Percentiles rank a stretch among this genome's conserved stretches.
phyloP scores from a whole-genome alignment of 805 yeast genomes.

The Cyberlindnera maritima region DNA sequence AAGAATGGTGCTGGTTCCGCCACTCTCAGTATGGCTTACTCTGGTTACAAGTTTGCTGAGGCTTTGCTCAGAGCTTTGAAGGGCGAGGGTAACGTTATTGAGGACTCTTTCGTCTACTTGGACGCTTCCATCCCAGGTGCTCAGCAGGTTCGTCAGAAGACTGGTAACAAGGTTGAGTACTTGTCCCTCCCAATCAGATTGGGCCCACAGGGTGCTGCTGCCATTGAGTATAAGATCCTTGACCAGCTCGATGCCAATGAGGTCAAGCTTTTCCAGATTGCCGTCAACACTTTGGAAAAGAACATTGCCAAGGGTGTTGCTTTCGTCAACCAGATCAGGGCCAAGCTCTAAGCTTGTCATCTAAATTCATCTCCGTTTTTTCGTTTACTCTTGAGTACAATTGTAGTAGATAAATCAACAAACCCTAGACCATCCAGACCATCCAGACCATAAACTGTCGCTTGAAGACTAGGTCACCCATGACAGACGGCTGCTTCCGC shows the following conservation, averaged over 20 bases:
- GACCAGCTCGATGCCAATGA: slow-evolving; percentile 49
- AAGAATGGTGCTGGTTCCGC: slow-evolving; percentile 95
- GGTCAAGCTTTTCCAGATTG: slow-evolving; percentile 51
- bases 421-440: too few relatives aligned
- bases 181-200: slow-evolving; percentile 65
- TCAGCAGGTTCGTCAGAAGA: slow-evolving; percentile 21
- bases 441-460: too few relatives aligned
- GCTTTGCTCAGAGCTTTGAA: slow-evolving; percentile 32
- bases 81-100: slow-evolving; percentile 35
- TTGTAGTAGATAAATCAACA: too few relatives aligned
- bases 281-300: slow-evolving; percentile 50
- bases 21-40: slow-evolving; percentile 93
- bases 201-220: slow-evolving; percentile 51
- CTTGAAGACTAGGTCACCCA: too few relatives aligned
- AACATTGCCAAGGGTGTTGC: slow-evolving; percentile 59
- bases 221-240: slow-evolving; percentile 53
- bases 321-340: slow-evolving; percentile 34
- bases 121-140: slow-evolving; percentile 33
- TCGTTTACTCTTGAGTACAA: too few relatives aligned
- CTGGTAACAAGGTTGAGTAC: slow-evolving; percentile 34
- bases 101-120: slow-evolving; percentile 51
- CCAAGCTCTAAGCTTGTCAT: slow-evolving; percentile 21
- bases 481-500: background rate
- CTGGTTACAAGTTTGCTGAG: slow-evolving; percentile 80
- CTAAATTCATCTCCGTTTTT: too few relatives aligned